Evolutionary conservation across 331 rosid genomes (phyloP), one percentile per base, ranked within the genome.

Genomic region (Acacia concinna): DNA sequence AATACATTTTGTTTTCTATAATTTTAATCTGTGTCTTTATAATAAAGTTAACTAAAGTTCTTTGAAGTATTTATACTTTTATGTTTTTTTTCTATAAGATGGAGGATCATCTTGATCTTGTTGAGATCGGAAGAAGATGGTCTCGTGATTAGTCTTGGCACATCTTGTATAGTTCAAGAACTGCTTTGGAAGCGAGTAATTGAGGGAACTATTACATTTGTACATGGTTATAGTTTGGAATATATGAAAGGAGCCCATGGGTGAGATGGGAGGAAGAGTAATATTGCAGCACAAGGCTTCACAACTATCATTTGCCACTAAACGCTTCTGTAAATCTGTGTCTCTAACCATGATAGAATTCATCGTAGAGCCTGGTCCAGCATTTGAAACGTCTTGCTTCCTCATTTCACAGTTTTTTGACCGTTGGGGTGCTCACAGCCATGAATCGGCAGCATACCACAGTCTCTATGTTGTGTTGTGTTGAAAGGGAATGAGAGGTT

Each of bases 211-310:
- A 20, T 49, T 74, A 81, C 88, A 85, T 51, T 73, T 68, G 83
- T 62, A 75, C 4, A 52, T 0, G 1, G 83, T 76, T 18, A 72
- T 17, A 15, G 8, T 47, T 8, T 57, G 4, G 28, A 7, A 1
- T 7, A 81, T 21, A 11, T 47, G 1, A 9, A 73, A 59, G 31
- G 1, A 20, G 15, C 78, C 80, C 2, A 78, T 28, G 54, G 51
- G 15, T 60, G 88, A 78, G 12, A 20, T 4, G 4, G 71, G 72
- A 77, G 81, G 86, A 51, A 81, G 25, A 8, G 66, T 28, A 23
- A 77, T 47, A 0, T 84, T 41, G 6, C 71, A 3, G 10, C 18
- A 8, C 6, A 81, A 74, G 62, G 49, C 74, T 0, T 27, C 27
- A 35, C 85, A 85, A 8, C 10, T 7, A 1, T 9, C 1, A 6